Evolutionary conservation across 2,329 filamentous ascomycete genomes (phyloP), one percentile per base, ranked within the genome.

Genomic region (Colletotrichum australisinense): DNA sequence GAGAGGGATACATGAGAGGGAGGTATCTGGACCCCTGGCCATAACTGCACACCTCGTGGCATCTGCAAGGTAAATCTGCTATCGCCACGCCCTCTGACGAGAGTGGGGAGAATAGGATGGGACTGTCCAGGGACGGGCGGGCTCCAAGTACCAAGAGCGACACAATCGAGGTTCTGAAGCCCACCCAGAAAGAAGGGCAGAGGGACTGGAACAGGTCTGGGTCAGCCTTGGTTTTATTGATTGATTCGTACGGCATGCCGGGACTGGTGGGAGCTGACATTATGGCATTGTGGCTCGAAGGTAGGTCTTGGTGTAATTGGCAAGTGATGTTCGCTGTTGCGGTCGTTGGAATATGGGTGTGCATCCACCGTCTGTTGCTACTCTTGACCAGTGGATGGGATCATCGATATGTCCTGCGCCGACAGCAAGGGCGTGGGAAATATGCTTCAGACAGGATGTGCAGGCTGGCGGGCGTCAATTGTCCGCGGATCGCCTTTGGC

Each of bases 1-100:
- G 67, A 49, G 52, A 38, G 60, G 60, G 35, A 73, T 69, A 63
- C 69, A 69, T 56, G 69, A 49, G 64, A 53, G 69, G 55, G 69
- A 72, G 69, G 72, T 68, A 65, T 52, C 70, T 65, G 70, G 70
- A 73, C 70, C 70, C 68, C 70, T 73, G 66, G 70, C 65, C 67
- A 63, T 74, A 74, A 71, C 49, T 63, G 57, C 72, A 71, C 72
- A 58, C 72, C 72, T 72, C 72, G 72, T 74, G 72, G 72, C 72
- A 74, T 24, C 67, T 74, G 72, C 63, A 64, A 72, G 68, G 72
- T 74, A 72, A 67, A 72, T 74, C 72, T 35, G 49, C 68, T 74
- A 74, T 74, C 42, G 19, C 38, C 72, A 74, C 72, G 30, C 72
- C 72, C 63, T 49, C 5, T 52, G 69, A 57, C 46, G 68, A 58